A percentile compares a stretch with the other conserved stretches of the same genome.
Evolutionary conservation across 2,329 filamentous ascomycete genomes (phyloP).

Genomic region (Nemania diffusa): DNA sequence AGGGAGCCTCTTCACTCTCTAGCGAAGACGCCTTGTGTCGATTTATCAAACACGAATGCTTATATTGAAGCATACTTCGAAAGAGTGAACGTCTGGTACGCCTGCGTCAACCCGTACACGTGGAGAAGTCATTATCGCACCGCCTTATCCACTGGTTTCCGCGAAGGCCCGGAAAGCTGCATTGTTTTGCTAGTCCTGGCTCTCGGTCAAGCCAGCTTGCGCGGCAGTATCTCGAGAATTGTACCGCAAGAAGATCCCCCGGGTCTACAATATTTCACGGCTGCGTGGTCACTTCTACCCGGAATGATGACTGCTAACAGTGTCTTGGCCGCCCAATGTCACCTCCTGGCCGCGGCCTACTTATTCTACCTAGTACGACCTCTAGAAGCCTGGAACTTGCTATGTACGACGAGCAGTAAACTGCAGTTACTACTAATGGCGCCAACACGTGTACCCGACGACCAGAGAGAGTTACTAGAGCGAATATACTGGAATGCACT

Average conservation of each 20-base stretch:
- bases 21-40: constrained; percentile 72
- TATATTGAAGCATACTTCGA: constrained; percentile 86
- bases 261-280: constrained; percentile 81
- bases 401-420: constrained; percentile 84
- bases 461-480: constrained; percentile 78
- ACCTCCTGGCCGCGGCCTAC: constrained; percentile 82
- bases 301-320: constrained; percentile 83
- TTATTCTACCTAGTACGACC: constrained; percentile 84
- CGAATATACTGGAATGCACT: constrained; percentile 87
- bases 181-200: constrained; percentile 82
- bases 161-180: constrained; percentile 83
- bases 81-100: constrained; percentile 85
- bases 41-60: constrained; percentile 77
- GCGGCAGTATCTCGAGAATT: constrained; percentile 79
- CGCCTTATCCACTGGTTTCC: constrained; percentile 79
- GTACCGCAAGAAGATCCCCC: constrained; percentile 76
- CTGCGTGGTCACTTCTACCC: constrained; percentile 81
- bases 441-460: constrained; percentile 74
- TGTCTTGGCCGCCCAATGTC: constrained; percentile 81
- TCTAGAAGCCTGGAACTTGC: constrained; percentile 82
- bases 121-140: constrained; percentile 81
- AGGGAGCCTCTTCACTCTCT: constrained; percentile 77
- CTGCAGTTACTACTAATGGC: constrained; percentile 81
- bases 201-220: constrained; percentile 78
- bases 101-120: constrained; percentile 83